Base-by-base conservation (phyloP, 305 asterid genomes). In the Ruellia speciosa region DNA sequence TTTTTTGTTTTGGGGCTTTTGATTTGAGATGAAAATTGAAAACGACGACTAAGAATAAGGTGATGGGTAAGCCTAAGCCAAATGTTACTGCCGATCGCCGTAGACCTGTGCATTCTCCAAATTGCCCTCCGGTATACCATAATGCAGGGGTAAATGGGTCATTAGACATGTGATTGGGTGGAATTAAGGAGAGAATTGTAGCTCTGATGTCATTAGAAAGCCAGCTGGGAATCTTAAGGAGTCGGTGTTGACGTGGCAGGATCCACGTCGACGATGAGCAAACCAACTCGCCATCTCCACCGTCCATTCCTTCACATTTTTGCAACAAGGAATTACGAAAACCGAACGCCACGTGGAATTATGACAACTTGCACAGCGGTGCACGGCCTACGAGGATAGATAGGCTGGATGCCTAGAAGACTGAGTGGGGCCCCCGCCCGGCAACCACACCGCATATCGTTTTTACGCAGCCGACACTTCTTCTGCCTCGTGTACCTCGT, bases 11-110 rank as follows among this genome's bases (percentile, higher is more conserved):
- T 50, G 62, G 57, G 62, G 31, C 7, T 41, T 70, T 54, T 34
- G 59, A 48, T 70, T 59, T 62, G 67, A 16, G 66, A 54, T 24
- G 31, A 24, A 24, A 24, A 24, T 39, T 3, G 8, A 15, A 55
- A 57, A 52, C 56, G 53, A 50, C 14, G 58, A 50, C 35, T 19
- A 24, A 24, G 31, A 24, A n/a, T n/a, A n/a, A n/a, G n/a, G n/a
- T 24, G 31, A 24, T 24, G 31, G 31, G 31, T 24, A 24, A 24
- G 31, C 3, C 31, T 24, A 24, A 24, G 31, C 3, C 31, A 24
- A 24, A 24, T 24, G 31, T 24, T 24, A 24, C 31, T 24, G 31
- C 31, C 31, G 31, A 24, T 24, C 31, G 31, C 31, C 31, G 31
- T 24, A 24, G 31, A 24, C 31, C 31, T 24, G 31, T 24, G 31